Evolutionary conservation across 2,329 filamentous ascomycete genomes (phyloP), one percentile per base, ranked within the genome.

Genomic region (Colletotrichum neosansevieriae): DNA sequence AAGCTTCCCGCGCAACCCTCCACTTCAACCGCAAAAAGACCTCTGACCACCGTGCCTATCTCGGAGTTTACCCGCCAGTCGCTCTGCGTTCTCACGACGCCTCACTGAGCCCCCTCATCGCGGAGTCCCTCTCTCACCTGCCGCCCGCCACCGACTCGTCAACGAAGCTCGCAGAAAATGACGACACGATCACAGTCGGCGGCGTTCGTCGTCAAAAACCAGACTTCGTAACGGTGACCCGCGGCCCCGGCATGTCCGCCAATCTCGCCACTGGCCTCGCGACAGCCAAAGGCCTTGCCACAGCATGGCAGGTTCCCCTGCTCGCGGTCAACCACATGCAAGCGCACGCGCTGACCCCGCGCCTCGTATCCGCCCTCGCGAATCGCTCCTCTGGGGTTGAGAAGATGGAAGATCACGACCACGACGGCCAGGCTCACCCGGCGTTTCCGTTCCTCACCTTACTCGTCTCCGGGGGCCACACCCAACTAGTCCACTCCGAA

Each of bases 311-410:
- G 71, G 86, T 94, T 42, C 94, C 95, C 3, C 82, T 98, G 36
- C 78, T 98, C 1, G 96, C 90, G 0, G 92, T 98, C 1, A 92
- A 99, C 78, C 96, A 99, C 79, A 98, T 99, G 96, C 94, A 98
- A 78, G 96, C 94, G 11, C 96, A 99, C 79, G 92, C 96, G 17
- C 82, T 99, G 70, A 98, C 96, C 17, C 92, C 95, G 15, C 86
- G 94, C 10, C 86, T 99, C 47, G 90, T 91, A 4, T 81, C 83
- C 36, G 92, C 92, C 5, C 79, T 95, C 68, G 76, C 83, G 70
- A 19, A 72, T 32, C 71, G 24, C 7, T n/a, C 40, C 15, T 0
- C 17, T 12, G 24, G 10, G 58, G 21, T 9, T 40, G 17, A 21
- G 4, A 21, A 38, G 12, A 42, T 13, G 42, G 15, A 17, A 19